These are phyloP conservation scores for Boletus rubescentipes DNA, from an alignment of 768 basidiomycete species.

Conservation along the genomic window DNA sequence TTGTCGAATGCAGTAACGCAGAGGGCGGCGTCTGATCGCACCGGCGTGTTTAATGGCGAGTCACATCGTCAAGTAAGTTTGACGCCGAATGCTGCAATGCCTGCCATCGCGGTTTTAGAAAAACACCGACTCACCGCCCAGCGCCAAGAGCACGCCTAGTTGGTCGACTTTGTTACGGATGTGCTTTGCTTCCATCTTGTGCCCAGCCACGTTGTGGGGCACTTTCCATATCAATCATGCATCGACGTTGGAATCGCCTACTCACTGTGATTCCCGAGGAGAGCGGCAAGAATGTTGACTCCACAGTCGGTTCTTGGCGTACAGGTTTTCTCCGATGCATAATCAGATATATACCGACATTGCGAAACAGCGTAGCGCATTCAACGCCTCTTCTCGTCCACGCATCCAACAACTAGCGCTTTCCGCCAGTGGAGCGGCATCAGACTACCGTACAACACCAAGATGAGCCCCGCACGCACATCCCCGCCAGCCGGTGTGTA, in stretches of 20 bases:
- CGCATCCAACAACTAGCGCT: neutral
- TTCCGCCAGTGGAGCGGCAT: neutral
- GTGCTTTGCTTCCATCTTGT: constrained; percentile 3
- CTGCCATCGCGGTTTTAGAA: neutral
- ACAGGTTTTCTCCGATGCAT: neutral
- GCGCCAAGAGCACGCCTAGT: neutral
- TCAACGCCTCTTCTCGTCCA: neutral
- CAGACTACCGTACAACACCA: neutral
- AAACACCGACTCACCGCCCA: too few species aligned
- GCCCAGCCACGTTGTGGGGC: neutral
- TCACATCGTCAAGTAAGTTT: too few species aligned
- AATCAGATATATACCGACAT: too few species aligned
- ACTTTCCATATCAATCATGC: neutral
- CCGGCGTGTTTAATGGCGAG: too few species aligned
- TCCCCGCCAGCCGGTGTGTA: constrained; percentile 4
- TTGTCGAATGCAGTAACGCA: neutral
- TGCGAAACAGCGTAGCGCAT: neutral
- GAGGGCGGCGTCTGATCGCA: too few species aligned
- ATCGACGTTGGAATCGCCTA: neutral
- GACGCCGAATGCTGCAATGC: neutral
- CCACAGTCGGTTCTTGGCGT: constrained; percentile 5
- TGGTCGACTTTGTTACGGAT: neutral
- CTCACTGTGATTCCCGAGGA: neutral
- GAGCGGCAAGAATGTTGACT: neutral
- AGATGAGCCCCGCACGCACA: constrained; percentile 7